Evolutionary conservation across 169 alveolate species (phyloP).

Genomic region (Cryptosporidium andersoni): DNA sequence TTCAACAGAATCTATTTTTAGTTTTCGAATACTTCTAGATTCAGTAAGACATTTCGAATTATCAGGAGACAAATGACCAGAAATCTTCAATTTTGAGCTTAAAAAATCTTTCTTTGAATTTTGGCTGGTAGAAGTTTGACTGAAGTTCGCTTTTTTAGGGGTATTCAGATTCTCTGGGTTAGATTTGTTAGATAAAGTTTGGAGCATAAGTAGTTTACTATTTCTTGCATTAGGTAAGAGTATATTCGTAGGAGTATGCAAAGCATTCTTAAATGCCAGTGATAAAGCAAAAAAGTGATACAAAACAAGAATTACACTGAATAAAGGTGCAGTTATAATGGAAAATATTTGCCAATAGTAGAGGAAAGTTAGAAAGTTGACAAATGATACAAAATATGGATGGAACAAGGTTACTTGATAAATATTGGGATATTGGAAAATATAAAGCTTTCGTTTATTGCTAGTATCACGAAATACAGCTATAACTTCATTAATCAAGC

Average conservation of each 20-base stretch:
- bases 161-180: too few species aligned
- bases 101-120: too few species aligned
- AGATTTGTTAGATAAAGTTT: constrained; percentile 8
- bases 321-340: constrained; percentile 43
- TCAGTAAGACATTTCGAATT: too few species aligned
- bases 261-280: constrained; percentile 21
- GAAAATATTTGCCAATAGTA: constrained; percentile 64
- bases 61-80: too few species aligned
- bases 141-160: too few species aligned
- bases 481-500: background rate
- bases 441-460: constrained; percentile 37
- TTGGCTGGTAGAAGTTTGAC: too few species aligned
- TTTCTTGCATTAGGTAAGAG: constrained; percentile 47
- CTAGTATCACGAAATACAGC: background rate
- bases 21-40: too few species aligned
- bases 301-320: constrained; percentile 19
- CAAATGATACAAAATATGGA: constrained; percentile 26
- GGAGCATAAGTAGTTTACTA: constrained; percentile 40
- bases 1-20: too few species aligned
- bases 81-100: too few species aligned
- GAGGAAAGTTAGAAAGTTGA: constrained; percentile 17
- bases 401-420: constrained; percentile 47
- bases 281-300: constrained; percentile 36
- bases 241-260: constrained; percentile 42
- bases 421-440: constrained; percentile 50